Evolutionary conservation across 352 stramenopile species (phyloP).

Genomic region (Pseudoperonospora humuli): DNA sequence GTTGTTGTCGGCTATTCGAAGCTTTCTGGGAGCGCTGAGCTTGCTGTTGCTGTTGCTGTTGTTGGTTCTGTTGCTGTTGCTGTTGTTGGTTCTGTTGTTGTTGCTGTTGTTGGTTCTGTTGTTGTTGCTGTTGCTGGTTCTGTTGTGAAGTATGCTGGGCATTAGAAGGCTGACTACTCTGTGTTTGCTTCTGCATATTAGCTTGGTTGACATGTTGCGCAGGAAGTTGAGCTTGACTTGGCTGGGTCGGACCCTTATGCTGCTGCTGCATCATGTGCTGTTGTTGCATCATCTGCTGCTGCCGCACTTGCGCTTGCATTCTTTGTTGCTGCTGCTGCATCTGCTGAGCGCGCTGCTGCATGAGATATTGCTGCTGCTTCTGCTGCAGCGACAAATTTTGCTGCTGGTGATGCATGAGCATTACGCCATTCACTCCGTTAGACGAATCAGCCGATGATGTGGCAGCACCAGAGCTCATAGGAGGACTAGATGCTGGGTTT

Average conservation of each 20-base stretch:
- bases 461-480: conserved; percentile 7
- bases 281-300: conserved; percentile 43
- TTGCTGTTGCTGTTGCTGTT: conserved; percentile 31
- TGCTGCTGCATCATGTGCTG: conserved; percentile 38
- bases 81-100: conserved; percentile 24
- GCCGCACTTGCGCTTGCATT: conserved; percentile 36
- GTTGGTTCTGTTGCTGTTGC: conserved; percentile 27
- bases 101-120: conserved; percentile 29
- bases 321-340: conserved; percentile 51
- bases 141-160: conserved; percentile 17
- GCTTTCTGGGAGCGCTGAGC: conserved; percentile 23
- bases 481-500: conserved; percentile 12
- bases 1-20: conserved; percentile 8
- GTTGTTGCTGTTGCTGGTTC: conserved; percentile 26
- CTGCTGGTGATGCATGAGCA: conserved; percentile 29
- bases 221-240: conserved; percentile 11
- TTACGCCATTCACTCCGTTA: conserved; percentile 12
- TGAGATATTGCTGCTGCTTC: conserved; percentile 41
- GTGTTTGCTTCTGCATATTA: conserved; percentile 20
- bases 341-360: conserved; percentile 42
- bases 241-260: conserved; percentile 16
- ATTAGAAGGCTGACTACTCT: conserved; percentile 12
- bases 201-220: conserved; percentile 22
- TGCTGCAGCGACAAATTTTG: conserved; percentile 30
- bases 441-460: conserved; percentile 8